These are phyloP conservation scores for Coemansia sp. DNA, from an alignment of 192 early-diverging fungal genomes.

Conservation along the genomic window DNA sequence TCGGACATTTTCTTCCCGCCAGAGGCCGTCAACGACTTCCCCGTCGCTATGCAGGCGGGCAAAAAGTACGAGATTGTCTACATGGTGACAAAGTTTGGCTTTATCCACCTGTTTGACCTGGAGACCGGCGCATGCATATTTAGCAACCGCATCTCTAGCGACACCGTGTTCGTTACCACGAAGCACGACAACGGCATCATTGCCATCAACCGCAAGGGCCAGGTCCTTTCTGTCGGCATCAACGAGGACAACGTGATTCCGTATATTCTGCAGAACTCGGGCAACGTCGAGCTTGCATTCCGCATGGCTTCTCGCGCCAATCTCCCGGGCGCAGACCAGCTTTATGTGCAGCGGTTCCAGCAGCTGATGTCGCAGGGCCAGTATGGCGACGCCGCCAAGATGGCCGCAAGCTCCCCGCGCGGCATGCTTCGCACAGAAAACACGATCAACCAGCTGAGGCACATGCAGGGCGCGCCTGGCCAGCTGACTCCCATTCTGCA, in stretches of 20 bases:
- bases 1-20: conserved; percentile 96
- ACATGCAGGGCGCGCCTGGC: conserved; percentile 68
- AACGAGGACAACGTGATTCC: conserved; percentile 89
- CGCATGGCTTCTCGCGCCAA: conserved; percentile 84
- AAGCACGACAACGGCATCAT: conserved; percentile 90
- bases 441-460: conserved; percentile 94
- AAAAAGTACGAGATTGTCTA: conserved; percentile 93
- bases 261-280: conserved; percentile 79
- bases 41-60: conserved; percentile 94
- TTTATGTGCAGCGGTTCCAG: conserved; percentile 91
- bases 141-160: conserved; percentile 95
- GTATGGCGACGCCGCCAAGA: conserved; percentile 87
- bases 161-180: conserved; percentile 97
- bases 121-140: conserved; percentile 93
- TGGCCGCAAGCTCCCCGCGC: conserved; percentile 92
- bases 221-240: conserved; percentile 91
- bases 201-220: conserved; percentile 92
- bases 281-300: conserved; percentile 88
- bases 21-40: conserved; percentile 92
- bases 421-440: conserved; percentile 91
- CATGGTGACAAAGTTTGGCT: conserved; percentile 97
- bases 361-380: conserved; percentile 71
- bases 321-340: conserved; percentile 88
- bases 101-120: conserved; percentile 95
- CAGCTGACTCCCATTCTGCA: conserved; percentile 91